These are phyloP conservation scores for Rhodotorula sphaerocarpa DNA, from an alignment of 768 basidiomycete genomes.

Conservation along the genomic window DNA sequence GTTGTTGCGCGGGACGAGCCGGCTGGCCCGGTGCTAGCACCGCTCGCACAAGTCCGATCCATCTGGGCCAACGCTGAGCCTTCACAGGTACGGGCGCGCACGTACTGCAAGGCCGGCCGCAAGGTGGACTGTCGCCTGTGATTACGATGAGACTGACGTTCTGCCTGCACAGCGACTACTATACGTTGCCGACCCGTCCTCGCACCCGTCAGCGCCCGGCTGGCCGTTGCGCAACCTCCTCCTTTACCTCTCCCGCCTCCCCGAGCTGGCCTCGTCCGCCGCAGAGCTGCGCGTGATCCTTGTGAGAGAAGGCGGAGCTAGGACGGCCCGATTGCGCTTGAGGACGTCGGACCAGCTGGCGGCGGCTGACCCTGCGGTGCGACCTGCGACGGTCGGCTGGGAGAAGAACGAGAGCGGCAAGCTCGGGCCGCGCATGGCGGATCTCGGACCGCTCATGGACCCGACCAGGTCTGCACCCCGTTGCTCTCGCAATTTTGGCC, in stretches of 20 bases:
- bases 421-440: conserved; percentile 74
- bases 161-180: conserved; percentile 48
- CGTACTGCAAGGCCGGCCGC: no score
- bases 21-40: no score
- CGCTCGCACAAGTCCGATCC: no score
- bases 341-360: not conserved
- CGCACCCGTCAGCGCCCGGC: conserved; percentile 62
- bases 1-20: no score
- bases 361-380: not conserved
- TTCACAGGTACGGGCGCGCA: no score
- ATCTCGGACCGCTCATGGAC: conserved; percentile 94
- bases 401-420: conserved; percentile 86
- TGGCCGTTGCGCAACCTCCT: conserved; percentile 93
- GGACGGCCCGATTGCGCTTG: not conserved
- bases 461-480: conserved; percentile 55
- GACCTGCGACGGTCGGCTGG: conserved; percentile 81
- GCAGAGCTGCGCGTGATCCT: conserved; percentile 56
- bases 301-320: conserved; percentile 54
- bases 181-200: conserved; percentile 77
- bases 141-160: no score
- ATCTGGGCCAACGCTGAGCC: no score
- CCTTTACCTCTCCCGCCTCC: conserved; percentile 53
- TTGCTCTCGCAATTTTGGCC: not conserved
- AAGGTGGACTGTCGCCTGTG: no score
- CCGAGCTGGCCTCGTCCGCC: conserved; percentile 47